phyloP scores from a whole-genome alignment of 108 stramenopile species.

The Mayamaea pseudoterrestris region DNA sequence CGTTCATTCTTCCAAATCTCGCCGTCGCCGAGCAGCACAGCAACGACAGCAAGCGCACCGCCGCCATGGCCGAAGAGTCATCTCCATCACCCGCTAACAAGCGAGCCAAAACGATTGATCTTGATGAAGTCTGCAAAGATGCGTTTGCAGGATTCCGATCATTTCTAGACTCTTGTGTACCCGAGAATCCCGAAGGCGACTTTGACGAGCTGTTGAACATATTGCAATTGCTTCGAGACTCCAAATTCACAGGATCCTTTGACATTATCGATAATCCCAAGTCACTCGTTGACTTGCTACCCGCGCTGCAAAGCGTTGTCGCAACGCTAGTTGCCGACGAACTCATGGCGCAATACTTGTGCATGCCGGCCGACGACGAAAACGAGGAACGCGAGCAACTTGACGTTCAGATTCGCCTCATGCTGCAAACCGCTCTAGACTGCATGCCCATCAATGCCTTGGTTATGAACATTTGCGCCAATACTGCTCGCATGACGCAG shows the following conservation, averaged over 20 bases:
- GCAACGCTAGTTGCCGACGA: slow-evolving; percentile 44
- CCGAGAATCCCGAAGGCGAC: slow-evolving; percentile 21
- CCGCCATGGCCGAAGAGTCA: too few species aligned
- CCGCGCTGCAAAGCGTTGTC: slow-evolving; percentile 41
- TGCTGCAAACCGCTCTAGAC: slow-evolving; percentile 14
- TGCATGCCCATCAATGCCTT: slow-evolving; percentile 39
- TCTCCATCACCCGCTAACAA: too few species aligned
- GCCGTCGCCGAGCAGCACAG: too few species aligned
- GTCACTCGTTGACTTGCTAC: slow-evolving; percentile 22
- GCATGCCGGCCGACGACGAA: background rate
- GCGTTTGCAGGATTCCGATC: too few species aligned
- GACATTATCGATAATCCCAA: slow-evolving; percentile 2
- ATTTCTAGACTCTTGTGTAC: slow-evolving; percentile 1
- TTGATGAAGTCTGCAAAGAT: slow-evolving; percentile 1
- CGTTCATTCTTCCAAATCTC: too few species aligned
- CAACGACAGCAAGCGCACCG: too few species aligned
- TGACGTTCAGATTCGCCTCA: background rate
- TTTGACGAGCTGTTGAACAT: slow-evolving; percentile 56
- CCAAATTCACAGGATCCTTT: background rate
- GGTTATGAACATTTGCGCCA: slow-evolving; percentile 41
- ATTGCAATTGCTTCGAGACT: slow-evolving; percentile 13
- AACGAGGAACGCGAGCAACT: slow-evolving; percentile 10
- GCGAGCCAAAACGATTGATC: too few species aligned
- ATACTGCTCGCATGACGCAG: slow-evolving; percentile 37
- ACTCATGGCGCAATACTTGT: slow-evolving; percentile 29